Base-by-base conservation (phyloP, 1,139 yeast species). In the Groenewaldozyma auringiensis region DNA sequence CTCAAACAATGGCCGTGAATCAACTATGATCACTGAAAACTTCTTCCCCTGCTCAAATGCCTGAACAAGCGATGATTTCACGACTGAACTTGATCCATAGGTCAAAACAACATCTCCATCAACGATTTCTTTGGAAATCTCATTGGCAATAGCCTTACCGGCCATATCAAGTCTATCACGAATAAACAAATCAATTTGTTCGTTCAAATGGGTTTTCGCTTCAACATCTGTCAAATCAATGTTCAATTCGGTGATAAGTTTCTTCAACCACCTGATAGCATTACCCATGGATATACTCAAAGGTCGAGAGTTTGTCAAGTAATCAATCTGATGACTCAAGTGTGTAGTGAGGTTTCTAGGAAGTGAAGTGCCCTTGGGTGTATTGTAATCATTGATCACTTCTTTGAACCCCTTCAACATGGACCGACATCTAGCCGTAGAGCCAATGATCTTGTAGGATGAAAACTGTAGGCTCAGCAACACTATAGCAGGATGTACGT, bases 261-360 rank as follows among this genome's bases (percentile, higher is more conserved):
- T 97, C 62, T 94, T 94, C 53, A 94, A 73, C 95, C 96, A 88
- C 57, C 98, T 78, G 53, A 94, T 94, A 2, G 97, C 94, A 67
- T 89, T 92, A 44, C 99, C 98, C 98, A 94, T 94, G 1, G 95
- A 78, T 8, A 89, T 85, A 47, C 94, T 81, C 47, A 94, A 71
- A 0, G 97, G 97, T 53, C 99, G 78, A 1, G 96, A 92, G 9
- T 89, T 79, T 59, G 87, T 92, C 55, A 94, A 71, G 55, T 84
- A 87, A 60, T 92, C 98, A 54, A 94, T 94, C 65, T 94, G 99
- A 58, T 84, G 88, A n/a, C 95, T 81, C 51, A 94, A 72, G 61
- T 88, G 92, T 21, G 83, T 81, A 0, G 96, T 88, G 58, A 94
- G 74, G 65, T 89, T 86, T 68, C 99, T 79, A 34, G 92, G 80